Evolutionary conservation across 1,284 basidiomycete genomes (phyloP), one percentile per base, ranked within the genome.

Genomic region (Sporisorium reilianum): DNA sequence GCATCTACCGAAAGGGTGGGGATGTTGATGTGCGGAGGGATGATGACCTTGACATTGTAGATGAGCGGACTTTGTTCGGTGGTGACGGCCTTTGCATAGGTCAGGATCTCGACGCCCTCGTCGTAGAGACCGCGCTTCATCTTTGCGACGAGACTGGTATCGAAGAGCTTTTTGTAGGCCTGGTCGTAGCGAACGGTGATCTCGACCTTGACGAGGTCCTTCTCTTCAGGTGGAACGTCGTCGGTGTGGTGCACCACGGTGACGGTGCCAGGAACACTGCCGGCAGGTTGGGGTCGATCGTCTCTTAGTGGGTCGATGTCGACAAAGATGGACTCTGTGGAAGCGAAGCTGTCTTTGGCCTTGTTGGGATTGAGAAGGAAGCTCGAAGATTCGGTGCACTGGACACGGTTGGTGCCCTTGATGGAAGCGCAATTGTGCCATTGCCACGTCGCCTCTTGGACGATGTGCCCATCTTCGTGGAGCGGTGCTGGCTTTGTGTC

Each of bases 121-220:
- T 79, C 71, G 26, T 66, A 70, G n/a, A 75, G 49, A 26, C 74
- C 76, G 3, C 72, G 72, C 53, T 76, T 69, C 58, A 79, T 70
- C 54, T 78, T 79, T 22, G 73, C 77, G 5, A 80, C 78, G 0
- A 76, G 58, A 36, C 73, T 72, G 18, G 57, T 67, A 22, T 75
- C 64, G 12, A 79, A 64, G 6, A 80, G 64, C 16, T 74, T 64
- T 38, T 67, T 70, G 41, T 72, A 78, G 1, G 62, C 61, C 30
- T 74, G 42, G 44, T 78, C 78, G 63, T 79, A 79, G 25, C 58
- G 66, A 9, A 70, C 79, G 14, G 75, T 79, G 41, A 80, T 65
- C 28, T 80, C 70, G 14, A 80, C 73, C 45, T 71, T 64, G 58
- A 80, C 67, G 20, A 74, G 58, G 18, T 65, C 67, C 54, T 72